phyloP scores from a whole-genome alignment of 2,329 filamentous ascomycete species.

The Diplodia scrobiculata region DNA sequence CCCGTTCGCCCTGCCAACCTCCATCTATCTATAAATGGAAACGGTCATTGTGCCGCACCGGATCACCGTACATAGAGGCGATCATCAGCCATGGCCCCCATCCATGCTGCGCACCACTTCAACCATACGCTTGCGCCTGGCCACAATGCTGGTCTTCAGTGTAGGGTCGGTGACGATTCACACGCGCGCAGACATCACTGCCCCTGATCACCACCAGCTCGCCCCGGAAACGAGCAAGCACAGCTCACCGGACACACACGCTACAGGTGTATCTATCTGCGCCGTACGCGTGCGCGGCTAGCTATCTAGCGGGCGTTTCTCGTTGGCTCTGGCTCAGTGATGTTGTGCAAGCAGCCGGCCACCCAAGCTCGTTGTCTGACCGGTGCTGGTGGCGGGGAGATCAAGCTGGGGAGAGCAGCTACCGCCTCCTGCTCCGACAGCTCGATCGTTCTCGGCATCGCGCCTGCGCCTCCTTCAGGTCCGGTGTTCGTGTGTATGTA shows the following conservation, averaged over 20 bases:
- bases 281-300: background rate
- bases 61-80: background rate
- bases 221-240: background rate
- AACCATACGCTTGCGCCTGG: background rate
- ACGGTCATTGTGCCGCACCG: background rate
- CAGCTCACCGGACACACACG: background rate
- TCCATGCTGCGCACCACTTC: background rate
- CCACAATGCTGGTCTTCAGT: background rate
- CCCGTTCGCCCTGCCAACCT: background rate
- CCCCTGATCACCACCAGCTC: background rate
- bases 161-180: background rate
- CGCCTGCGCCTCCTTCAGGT: slow-evolving; percentile 11
- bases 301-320: background rate
- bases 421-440: slow-evolving; percentile 6
- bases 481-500: background rate
- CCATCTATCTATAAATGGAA: background rate
- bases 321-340: background rate
- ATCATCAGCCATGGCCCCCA: background rate
- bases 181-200: background rate
- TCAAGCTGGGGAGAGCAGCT: background rate
- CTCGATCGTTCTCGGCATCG: background rate
- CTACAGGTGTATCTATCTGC: background rate
- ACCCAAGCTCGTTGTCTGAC: background rate
- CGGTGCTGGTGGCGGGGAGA: slow-evolving; percentile 1
- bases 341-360: background rate